A percentile compares a stretch with the other conserved stretches of the same genome.
phyloP scores from a whole-genome alignment of 768 basidiomycete genomes.

The Boletus barrowsii region DNA sequence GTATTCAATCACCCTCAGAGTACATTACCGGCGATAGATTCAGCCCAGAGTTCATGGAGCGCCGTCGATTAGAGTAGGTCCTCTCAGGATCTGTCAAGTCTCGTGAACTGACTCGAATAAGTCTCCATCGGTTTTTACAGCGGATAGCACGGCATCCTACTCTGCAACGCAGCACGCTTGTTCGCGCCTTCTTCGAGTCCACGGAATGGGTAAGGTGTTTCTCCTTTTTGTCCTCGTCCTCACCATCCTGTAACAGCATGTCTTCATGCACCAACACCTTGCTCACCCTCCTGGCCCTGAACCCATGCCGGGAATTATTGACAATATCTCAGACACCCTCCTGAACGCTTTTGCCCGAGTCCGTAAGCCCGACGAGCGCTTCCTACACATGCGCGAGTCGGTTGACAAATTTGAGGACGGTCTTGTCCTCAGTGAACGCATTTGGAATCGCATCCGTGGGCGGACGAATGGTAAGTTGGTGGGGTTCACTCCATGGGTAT shows the following conservation, averaged over 20 bases:
- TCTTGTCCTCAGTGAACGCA: conserved; percentile 72
- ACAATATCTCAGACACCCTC: conserved; percentile 93
- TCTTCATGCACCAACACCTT: conserved; percentile 94
- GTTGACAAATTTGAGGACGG: conserved; percentile 98
- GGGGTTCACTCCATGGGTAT: conserved; percentile 32
- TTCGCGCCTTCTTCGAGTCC: conserved; percentile 94
- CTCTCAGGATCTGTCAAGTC: neutral
- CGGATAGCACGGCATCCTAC: conserved; percentile 93
- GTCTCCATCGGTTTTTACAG: conserved; percentile 89
- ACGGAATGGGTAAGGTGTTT: conserved; percentile 86
- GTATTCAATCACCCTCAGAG: conserved; percentile 47
- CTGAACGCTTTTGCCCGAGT: conserved; percentile 95
- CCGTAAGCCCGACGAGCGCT: conserved; percentile 95
- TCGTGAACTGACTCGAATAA: conserved; percentile 31
- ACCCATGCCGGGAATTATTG: conserved; percentile 75
- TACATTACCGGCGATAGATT: conserved; percentile 98
- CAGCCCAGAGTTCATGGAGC: conserved; percentile 95
- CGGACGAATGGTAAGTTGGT: conserved; percentile 79
- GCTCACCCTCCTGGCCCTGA: conserved; percentile 91
- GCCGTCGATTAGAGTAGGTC: conserved; percentile 79
- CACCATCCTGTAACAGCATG: conserved; percentile 55
- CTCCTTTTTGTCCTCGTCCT: neutral
- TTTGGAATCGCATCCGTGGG: conserved; percentile 73
- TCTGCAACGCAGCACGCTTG: conserved; percentile 82
- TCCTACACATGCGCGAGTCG: conserved; percentile 84